phyloP scores from a whole-genome alignment of 495 filamentous ascomycete genomes.

The Aspergillus bertholletiae region DNA sequence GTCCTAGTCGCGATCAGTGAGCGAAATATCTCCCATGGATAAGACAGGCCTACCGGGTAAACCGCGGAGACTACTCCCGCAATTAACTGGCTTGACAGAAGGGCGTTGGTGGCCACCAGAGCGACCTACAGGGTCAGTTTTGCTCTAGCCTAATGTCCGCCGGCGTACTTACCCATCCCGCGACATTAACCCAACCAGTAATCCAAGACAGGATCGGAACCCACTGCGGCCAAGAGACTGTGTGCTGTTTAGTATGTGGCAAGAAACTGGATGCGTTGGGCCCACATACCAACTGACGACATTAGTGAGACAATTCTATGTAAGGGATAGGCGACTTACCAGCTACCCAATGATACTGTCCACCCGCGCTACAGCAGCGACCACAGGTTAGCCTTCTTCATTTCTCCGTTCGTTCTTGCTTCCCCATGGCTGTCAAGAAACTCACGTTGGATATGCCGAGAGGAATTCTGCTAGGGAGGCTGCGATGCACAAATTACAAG shows the following conservation, averaged over 20 bases:
- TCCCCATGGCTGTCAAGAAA: background rate
- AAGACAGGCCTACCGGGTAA: constrained; percentile 28
- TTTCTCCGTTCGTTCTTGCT: background rate
- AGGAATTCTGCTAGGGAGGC: constrained; percentile 68
- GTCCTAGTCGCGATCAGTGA: constrained; percentile 14
- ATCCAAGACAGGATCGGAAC: constrained; percentile 60
- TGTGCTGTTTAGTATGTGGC: constrained; percentile 6
- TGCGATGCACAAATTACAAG: constrained; percentile 66
- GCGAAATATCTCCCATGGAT: too few relatives aligned
- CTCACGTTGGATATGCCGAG: constrained; percentile 63
- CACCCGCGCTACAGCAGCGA: constrained; percentile 37
- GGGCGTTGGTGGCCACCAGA: constrained; percentile 39
- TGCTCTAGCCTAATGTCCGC: constrained; percentile 6
- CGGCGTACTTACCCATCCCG: constrained; percentile 54
- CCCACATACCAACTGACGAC: constrained; percentile 2
- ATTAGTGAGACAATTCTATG: background rate
- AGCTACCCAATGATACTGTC: constrained; percentile 74
- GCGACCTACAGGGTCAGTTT: constrained; percentile 43
- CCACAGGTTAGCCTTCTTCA: background rate
- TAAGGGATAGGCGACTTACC: constrained; percentile 20
- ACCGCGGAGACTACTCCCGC: constrained; percentile 53
- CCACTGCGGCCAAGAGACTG: constrained; percentile 54
- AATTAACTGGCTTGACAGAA: constrained; percentile 55
- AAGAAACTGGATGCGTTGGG: background rate
- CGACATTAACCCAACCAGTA: constrained; percentile 72